Evolutionary conservation across 1,284 basidiomycete species (phyloP).

Genomic region (Agaricales sp.): DNA sequence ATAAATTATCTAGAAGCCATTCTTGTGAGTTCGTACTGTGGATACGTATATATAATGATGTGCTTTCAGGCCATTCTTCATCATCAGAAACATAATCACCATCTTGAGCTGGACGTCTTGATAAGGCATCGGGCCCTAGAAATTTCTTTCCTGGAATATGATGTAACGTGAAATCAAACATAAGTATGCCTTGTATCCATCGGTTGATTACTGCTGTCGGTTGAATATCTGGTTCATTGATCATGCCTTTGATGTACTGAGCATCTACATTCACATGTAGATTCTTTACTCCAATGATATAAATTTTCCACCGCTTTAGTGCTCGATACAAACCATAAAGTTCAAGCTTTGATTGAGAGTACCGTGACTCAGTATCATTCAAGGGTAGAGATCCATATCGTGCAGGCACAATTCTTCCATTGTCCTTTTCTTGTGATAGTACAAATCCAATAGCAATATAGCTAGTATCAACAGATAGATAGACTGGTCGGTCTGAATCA

Average conservation of each 20-base stretch:
- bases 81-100: constrained; percentile 13
- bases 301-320: neutral
- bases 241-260: constrained; percentile 14
- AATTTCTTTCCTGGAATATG: constrained; percentile 13
- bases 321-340: constrained; percentile 1
- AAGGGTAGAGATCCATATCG: constrained; percentile 1
- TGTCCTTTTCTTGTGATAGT: neutral
- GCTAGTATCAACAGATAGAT: neutral
- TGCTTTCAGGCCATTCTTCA: too few relatives aligned
- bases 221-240: constrained; percentile 12
- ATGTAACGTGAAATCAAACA: constrained; percentile 11
- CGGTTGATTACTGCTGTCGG: constrained; percentile 13
- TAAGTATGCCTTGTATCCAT: constrained; percentile 13
- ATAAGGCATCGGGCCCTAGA: constrained; percentile 23
- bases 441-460: neutral
- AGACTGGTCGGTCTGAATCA: neutral
- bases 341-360: neutral
- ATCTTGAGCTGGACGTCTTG: constrained; percentile 11
- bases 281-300: constrained; percentile 5
- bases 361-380: neutral
- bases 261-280: constrained; percentile 14
- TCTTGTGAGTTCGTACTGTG: constrained; percentile 10
- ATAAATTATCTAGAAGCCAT: too few relatives aligned
- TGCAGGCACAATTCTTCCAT: neutral
- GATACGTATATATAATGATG: constrained; percentile 2